A percentile compares a stretch with the other conserved stretches of the same genome.
Evolutionary conservation across 2,329 filamentous ascomycete species (phyloP).

Genomic region (Arthrobotrys musiformis): DNA sequence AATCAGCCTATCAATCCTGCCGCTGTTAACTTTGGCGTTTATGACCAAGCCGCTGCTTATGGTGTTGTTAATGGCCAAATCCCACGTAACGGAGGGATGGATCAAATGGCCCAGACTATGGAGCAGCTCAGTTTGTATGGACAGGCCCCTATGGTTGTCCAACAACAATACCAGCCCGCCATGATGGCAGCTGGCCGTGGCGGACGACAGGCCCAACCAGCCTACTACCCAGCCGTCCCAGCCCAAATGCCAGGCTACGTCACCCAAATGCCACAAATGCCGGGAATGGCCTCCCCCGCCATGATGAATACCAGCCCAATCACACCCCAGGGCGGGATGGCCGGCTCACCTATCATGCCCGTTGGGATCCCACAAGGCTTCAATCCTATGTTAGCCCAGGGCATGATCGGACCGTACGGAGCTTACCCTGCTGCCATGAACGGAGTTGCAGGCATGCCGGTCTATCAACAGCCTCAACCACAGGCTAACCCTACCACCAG

Average conservation of each 20-base stretch:
- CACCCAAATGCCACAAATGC: constrained; percentile 54
- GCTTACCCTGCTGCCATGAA: constrained; percentile 58
- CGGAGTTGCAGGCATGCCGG: constrained; percentile 56
- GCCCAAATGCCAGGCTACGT: constrained; percentile 42
- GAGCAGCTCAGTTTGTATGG: constrained; percentile 57
- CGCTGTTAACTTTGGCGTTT: constrained; percentile 52
- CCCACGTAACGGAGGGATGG: constrained; percentile 56
- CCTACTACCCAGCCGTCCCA: constrained; percentile 54
- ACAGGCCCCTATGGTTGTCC: constrained; percentile 45
- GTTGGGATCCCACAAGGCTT: constrained; percentile 57
- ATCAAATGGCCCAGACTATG: constrained; percentile 57
- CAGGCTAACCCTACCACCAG: constrained; percentile 47
- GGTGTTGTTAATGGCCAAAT: constrained; percentile 56
- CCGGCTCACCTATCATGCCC: constrained; percentile 57
- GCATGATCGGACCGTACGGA: constrained; percentile 57
- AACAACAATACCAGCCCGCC: constrained; percentile 53
- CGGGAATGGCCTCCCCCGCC: constrained; percentile 34
- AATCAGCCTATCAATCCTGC: constrained; percentile 53
- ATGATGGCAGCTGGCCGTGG: constrained; percentile 50
- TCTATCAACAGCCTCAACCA: constrained; percentile 57
- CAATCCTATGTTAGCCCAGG: constrained; percentile 59
- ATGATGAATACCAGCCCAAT: constrained; percentile 57
- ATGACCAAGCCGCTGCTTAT: constrained; percentile 56
- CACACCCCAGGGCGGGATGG: constrained; percentile 57
- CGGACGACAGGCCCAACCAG: constrained; percentile 28